Percentiles rank a stretch among this genome's conserved stretches.
phyloP scores from a whole-genome alignment of 1,284 basidiomycete species.

The Leccinum angustisporum region DNA sequence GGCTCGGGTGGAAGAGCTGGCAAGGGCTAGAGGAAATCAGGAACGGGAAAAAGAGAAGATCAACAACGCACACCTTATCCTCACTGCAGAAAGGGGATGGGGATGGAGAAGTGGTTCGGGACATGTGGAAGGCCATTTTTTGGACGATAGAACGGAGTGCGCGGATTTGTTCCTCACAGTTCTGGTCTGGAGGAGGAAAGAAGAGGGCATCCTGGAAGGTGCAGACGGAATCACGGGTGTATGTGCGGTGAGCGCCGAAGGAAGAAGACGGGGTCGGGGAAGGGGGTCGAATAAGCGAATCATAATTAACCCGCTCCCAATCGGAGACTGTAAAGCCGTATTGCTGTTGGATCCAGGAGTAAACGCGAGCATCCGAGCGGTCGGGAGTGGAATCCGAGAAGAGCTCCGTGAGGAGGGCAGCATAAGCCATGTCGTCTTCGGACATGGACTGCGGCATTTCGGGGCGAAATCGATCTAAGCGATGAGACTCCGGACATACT shows the following conservation, averaged over 20 bases:
- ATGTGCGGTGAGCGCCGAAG: conserved; percentile 26
- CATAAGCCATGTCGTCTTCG: conserved; percentile 32
- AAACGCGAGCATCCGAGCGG: conserved; percentile 29
- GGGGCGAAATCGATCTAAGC: not conserved
- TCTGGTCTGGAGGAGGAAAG: conserved; percentile 18
- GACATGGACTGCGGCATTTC: conserved; percentile 24
- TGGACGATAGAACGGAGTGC: conserved; percentile 35
- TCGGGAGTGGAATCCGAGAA: conserved; percentile 22
- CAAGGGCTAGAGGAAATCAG: conserved; percentile 20
- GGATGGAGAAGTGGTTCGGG: not conserved
- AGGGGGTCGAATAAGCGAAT: conserved; percentile 18
- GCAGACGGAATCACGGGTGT: conserved; percentile 22
- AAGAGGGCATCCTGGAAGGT: conserved; percentile 35
- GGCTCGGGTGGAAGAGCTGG: conserved; percentile 34
- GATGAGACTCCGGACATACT: not conserved
- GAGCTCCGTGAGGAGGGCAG: conserved; percentile 28
- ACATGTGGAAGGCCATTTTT: conserved; percentile 30
- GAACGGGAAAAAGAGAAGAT: not conserved
- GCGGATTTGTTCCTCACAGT: conserved; percentile 25
- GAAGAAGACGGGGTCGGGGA: conserved; percentile 34
- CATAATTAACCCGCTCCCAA: not conserved
- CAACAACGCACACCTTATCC: conserved; percentile 24
- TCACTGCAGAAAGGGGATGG: not conserved
- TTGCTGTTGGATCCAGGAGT: conserved; percentile 37
- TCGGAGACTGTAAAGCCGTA: conserved; percentile 36